phyloP scores from a whole-genome alignment of 371 early-diverging fungal species.

The Apophysomyces elegans region DNA sequence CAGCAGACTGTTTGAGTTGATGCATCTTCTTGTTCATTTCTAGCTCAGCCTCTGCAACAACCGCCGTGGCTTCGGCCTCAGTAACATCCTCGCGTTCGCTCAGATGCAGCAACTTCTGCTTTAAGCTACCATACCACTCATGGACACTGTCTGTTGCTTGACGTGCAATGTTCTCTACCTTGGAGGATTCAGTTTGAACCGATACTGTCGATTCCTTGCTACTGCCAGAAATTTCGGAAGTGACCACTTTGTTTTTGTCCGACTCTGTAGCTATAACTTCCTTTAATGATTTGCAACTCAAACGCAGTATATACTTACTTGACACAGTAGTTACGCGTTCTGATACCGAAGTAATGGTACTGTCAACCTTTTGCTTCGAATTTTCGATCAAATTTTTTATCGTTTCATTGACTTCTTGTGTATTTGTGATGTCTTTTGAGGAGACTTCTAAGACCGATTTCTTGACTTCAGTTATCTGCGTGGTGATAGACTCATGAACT shows the following conservation, averaged over 20 bases:
- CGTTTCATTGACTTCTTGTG: slow-evolving; percentile 24
- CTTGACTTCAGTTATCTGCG: slow-evolving; percentile 31
- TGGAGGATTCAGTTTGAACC: background rate
- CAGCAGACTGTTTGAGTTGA: background rate
- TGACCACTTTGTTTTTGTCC: background rate
- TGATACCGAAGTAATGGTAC: slow-evolving; percentile 22
- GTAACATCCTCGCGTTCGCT: slow-evolving; percentile 2
- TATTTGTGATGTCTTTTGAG: slow-evolving; percentile 9
- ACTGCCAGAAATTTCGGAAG: background rate
- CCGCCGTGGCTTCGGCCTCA: background rate
- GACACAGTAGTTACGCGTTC: slow-evolving; percentile 21
- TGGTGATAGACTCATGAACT: slow-evolving; percentile 31
- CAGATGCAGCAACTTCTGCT: slow-evolving; percentile 3
- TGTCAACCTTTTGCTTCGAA: slow-evolving; percentile 26
- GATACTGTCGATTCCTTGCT: background rate
- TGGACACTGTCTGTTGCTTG: slow-evolving; percentile 12
- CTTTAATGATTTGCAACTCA: background rate
- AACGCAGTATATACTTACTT: slow-evolving; percentile 20
- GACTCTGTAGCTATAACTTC: background rate
- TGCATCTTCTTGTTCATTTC: slow-evolving; percentile 10
- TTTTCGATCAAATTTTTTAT: slow-evolving; percentile 19
- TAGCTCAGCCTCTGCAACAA: slow-evolving; percentile 1
- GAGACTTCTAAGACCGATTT: slow-evolving; percentile 22
- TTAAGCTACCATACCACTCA: background rate
- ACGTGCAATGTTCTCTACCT: background rate